Evolutionary conservation across 192 early-diverging fungal species (phyloP), one percentile per base, ranked within the genome.

Genomic region (Thamnidium elegans): DNA sequence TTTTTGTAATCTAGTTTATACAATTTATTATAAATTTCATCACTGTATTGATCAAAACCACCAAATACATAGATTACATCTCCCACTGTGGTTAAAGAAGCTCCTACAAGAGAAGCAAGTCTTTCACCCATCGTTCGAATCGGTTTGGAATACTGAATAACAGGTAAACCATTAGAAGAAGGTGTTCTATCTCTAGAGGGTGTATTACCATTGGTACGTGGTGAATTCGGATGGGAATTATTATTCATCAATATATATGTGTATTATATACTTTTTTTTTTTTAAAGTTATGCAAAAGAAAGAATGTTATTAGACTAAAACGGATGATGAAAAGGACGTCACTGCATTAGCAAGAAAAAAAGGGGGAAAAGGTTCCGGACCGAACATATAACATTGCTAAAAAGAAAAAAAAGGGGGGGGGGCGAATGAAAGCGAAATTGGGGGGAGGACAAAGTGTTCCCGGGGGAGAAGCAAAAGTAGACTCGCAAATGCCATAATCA

Each of bases 21-120:
- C 15, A 89, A 65, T 59, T 82, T 81, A 60, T 89, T 86, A 70
- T 81, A 87, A 30, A 89, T 84, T 44, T 84, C 86, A 65, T 86
- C 86, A 10, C 79, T 85, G 58, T 86, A 89, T 44, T 81, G 77
- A 60, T 89, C 68, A 62, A 89, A 89, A 0, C 87, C 84, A 32
- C 80, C 84, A 76, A 87, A 84, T 1, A 81, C 77, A 55, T 81
- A 84, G 15, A 86, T 43, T 42, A 50, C 50, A 45, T 74, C 58
- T 13, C 64, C 72, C 3, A 78, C 72, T 8, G 72, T 69, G 17
- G 75, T 80, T 8, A 75, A 54, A 21, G 75, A 75, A 13, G 79
- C 79, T 56, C 73, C 73, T 7, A 80, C 79, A 4, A 78, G 54
- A 10, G 68, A 72, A 34, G 63, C 71, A 15, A 79, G 21, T 4